Evolutionary conservation across 2,329 filamentous ascomycete species (phyloP).

Genomic region (Phialocephala sp.): DNA sequence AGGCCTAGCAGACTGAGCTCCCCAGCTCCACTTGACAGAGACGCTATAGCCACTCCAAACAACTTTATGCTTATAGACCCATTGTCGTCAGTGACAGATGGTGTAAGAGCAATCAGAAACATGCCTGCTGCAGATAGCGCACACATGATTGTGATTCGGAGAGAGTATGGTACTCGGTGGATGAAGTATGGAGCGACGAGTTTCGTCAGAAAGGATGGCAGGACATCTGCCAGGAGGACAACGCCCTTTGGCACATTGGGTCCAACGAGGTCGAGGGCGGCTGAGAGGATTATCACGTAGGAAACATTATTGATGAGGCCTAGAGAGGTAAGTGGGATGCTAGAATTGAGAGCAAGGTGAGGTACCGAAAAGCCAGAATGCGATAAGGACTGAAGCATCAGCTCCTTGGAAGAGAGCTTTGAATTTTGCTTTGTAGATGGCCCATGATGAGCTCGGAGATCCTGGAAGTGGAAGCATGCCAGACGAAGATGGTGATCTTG

Average conservation of each 20-base stretch:
- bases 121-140: slow-evolving; percentile 81
- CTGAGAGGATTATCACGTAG: slow-evolving; percentile 95
- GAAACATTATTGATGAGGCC: slow-evolving; percentile 96
- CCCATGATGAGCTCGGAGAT: slow-evolving; percentile 70
- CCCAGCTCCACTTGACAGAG: slow-evolving; percentile 82
- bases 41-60: slow-evolving; percentile 82
- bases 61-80: slow-evolving; percentile 76
- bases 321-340: slow-evolving; percentile 45
- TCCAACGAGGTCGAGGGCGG: slow-evolving; percentile 93
- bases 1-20: slow-evolving; percentile 90
- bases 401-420: slow-evolving; percentile 67
- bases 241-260: slow-evolving; percentile 85
- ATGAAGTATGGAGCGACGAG: slow-evolving; percentile 93
- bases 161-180: slow-evolving; percentile 79
- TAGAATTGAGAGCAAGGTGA: slow-evolving; percentile 26
- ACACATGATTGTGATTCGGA: slow-evolving; percentile 77
- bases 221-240: slow-evolving; percentile 90
- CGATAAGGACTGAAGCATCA: slow-evolving; percentile 73
- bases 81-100: slow-evolving; percentile 54
- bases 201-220: slow-evolving; percentile 89
- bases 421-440: slow-evolving; percentile 72
- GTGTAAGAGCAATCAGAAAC: slow-evolving; percentile 85
- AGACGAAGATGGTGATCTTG: slow-evolving; percentile 36
- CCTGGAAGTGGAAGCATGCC: slow-evolving; percentile 62
- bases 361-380: slow-evolving; percentile 94